Base-by-base conservation (phyloP, 2,329 filamentous ascomycete genomes). In the Paracoccidioides brasiliensis region DNA sequence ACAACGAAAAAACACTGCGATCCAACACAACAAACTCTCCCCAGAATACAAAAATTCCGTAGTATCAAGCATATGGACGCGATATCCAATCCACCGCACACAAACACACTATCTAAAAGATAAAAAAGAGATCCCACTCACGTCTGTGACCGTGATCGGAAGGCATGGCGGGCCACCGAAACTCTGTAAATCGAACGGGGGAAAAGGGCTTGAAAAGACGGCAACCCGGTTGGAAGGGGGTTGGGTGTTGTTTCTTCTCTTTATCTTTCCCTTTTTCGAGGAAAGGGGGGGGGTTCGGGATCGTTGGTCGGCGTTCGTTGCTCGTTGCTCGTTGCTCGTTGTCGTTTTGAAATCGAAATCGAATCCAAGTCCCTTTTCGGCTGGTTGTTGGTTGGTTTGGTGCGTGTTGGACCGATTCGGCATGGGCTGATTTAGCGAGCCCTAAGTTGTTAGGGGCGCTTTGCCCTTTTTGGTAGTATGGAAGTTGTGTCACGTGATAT, bases 111-210 rank as follows among this genome's bases (percentile, higher is more conserved):
- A 53, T n/a, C 12, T 30, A 7, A 14, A 4, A 4, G 12, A 10
- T n/a, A 46, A 53, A 15, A 52, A 30, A 35, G 41, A 43, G 51
- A 22, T 15, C 46, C 9, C 46, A 61, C 87, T 87, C 78, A 91
- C 87, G 80, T 86, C 87, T 83, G 84, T 90, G 86, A 78, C 86
- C 86, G 74, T 85, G 80, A 83, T 88, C 86, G 73, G 86, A 85
- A 86, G 85, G 82, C 87, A 93, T 93, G 76, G 82, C 90, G 84
- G 52, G 52, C 49, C 10, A 40, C 38, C 49, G 49, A 51, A 51
- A 30, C 22, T 41, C 42, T 54, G 35, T 41, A 15, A 45, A 32
- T n/a, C 22, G 33, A 54, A 32, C 78, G 76, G 40, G 8, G 22
- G 7, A 30, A 44, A 35, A 43, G 40, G 43, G 41, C 42, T 44